These are phyloP conservation scores for Pholiota conissans DNA, from an alignment of 768 basidiomycete genomes.

Conservation along the genomic window DNA sequence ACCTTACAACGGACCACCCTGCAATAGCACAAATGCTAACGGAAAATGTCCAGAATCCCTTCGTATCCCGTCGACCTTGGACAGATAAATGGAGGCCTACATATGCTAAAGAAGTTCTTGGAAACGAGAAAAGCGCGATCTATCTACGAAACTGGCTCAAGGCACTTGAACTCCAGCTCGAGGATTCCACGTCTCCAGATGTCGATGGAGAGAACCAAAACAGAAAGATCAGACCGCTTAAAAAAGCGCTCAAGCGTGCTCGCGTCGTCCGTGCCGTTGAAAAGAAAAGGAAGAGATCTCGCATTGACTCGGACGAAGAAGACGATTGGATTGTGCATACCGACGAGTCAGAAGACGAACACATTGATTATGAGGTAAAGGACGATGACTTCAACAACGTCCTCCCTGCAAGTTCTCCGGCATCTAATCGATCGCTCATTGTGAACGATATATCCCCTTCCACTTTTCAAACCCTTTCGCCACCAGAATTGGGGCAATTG, in stretches of 20 bases:
- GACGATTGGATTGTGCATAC: slow-evolving; percentile 60
- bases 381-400: slow-evolving; percentile 20
- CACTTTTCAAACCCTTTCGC: neutral
- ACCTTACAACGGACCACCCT: slow-evolving; percentile 44
- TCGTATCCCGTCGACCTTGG: slow-evolving; percentile 55
- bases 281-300: slow-evolving; percentile 53
- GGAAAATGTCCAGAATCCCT: slow-evolving; percentile 17
- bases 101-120: slow-evolving; percentile 72
- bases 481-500: slow-evolving; percentile 42
- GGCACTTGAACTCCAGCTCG: slow-evolving; percentile 63
- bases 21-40: slow-evolving; percentile 44
- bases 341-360: slow-evolving; percentile 39
- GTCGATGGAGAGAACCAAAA: slow-evolving; percentile 15
- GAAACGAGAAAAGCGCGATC: slow-evolving; percentile 68
- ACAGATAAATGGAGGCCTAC: slow-evolving; percentile 74
- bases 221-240: slow-evolving; percentile 24
- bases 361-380: slow-evolving; percentile 14
- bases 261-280: slow-evolving; percentile 55
- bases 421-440: slow-evolving; percentile 7
- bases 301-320: slow-evolving; percentile 55
- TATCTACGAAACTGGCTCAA: slow-evolving; percentile 80
- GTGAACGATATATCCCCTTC: slow-evolving; percentile 5
- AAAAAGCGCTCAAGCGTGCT: slow-evolving; percentile 54
- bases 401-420: slow-evolving; percentile 18
- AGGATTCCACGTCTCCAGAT: slow-evolving; percentile 16